Evolutionary conservation across 805 yeast genomes (phyloP).

Genomic region (Wickerhamiella musiphila): DNA sequence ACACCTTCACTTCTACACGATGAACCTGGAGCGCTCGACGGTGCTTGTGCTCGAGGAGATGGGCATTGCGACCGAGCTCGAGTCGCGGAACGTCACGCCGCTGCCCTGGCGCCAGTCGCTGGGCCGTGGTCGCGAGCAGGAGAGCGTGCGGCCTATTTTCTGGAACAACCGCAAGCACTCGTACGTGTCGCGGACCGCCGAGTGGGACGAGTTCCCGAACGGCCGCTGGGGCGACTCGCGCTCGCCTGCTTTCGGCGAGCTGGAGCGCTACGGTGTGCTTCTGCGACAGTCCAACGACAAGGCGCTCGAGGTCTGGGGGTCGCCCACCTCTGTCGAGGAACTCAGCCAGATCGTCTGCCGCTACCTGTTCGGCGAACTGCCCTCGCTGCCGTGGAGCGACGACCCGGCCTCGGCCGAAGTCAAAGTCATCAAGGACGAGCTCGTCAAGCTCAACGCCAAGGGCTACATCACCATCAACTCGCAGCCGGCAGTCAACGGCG

Average conservation of each 20-base stretch:
- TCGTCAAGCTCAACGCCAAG: constrained; percentile 44
- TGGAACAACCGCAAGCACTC: constrained; percentile 91
- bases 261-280: constrained; percentile 65
- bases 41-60: constrained; percentile 70
- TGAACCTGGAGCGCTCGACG: constrained; percentile 89
- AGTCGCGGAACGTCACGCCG: constrained; percentile 8
- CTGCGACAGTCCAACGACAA: constrained; percentile 61
- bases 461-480: constrained; percentile 78
- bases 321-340: constrained; percentile 44
- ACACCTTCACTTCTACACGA: constrained; percentile 90
- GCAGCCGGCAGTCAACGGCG: constrained; percentile 83
- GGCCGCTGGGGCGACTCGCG: constrained; percentile 98
- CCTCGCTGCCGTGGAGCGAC: constrained; percentile 87
- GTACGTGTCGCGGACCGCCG: constrained; percentile 73
- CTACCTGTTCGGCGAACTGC: constrained; percentile 56
- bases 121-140: constrained; percentile 61
- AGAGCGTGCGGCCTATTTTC: constrained; percentile 81
- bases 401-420: constrained; percentile 72
- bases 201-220: constrained; percentile 97
- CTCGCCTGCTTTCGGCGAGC: constrained; percentile 91
- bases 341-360: constrained; percentile 43
- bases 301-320: constrained; percentile 78
- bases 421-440: constrained; percentile 36
- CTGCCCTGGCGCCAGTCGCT: constrained; percentile 85
- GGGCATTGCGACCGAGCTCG: constrained; percentile 26